Percentiles rank a stretch among this genome's conserved stretches.
These are phyloP conservation scores for Capsicum chinense DNA, from an alignment of 257 asterid species.

Conservation along the genomic window DNA sequence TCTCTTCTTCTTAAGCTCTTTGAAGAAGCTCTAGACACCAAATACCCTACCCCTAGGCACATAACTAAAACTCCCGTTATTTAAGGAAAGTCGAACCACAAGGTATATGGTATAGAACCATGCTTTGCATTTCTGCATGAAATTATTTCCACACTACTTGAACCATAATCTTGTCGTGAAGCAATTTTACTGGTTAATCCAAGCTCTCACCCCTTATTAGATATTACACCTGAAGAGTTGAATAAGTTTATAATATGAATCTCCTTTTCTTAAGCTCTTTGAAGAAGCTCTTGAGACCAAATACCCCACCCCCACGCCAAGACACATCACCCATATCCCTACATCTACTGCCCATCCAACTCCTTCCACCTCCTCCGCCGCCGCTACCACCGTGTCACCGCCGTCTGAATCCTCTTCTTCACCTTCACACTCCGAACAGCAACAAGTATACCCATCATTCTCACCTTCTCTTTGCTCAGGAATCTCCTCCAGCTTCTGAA, in stretches of 20 bases:
- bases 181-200: too few species aligned
- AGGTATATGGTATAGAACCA: too few species aligned
- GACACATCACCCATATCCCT: constrained; percentile 76
- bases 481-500: constrained; percentile 64
- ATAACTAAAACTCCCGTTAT: too few species aligned
- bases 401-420: constrained; percentile 37
- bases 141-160: too few species aligned
- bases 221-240: too few species aligned
- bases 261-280: constrained; percentile 38
- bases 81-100: too few species aligned
- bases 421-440: constrained; percentile 51
- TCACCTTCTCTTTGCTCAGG: constrained; percentile 70
- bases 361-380: constrained; percentile 34
- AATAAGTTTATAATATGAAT: background rate
- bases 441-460: constrained; percentile 34
- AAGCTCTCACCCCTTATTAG: too few species aligned
- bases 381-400: constrained; percentile 41
- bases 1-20: constrained; percentile 40
- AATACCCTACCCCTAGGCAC: constrained; percentile 58
- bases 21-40: constrained; percentile 61
- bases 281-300: constrained; percentile 62
- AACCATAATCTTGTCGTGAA: too few species aligned
- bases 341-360: constrained; percentile 80
- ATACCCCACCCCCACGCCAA: constrained; percentile 80
- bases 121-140: too few species aligned